Evolutionary conservation across 2,329 filamentous ascomycete genomes (phyloP), one percentile per base, ranked within the genome.

Genomic region (Epichloe festucae): DNA sequence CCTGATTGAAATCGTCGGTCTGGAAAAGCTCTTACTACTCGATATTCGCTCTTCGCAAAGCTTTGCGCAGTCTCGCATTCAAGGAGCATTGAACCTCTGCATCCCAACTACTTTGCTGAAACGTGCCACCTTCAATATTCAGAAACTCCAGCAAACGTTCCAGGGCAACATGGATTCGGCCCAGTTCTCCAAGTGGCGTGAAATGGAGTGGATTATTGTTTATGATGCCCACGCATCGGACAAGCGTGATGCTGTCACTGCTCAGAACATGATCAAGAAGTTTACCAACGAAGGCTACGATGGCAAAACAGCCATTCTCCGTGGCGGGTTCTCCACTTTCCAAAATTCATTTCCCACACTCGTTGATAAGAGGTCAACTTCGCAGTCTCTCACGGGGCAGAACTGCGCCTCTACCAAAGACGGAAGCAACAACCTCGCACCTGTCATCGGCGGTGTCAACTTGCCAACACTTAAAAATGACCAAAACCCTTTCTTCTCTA

Each of bases 71-170:
- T 83, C 86, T 21, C 81, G 87, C 34, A 86, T 97, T 51, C 71
- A 75, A 48, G 84, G 84, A n/a, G 88, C 91, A 0, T 70, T 98
- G 35, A 97, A 94, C 63, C 73, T 98, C 5, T 97, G 93, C 63
- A 95, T 97, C 54, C 93, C 93, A 0, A 97, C 93, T 0, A 97
- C 91, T 0, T 72, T 98, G 14, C 70, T 98, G 17, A 97, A 97
- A 67, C 78, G 93, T 48, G 84, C 88, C 0, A 94, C 89, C 0
- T 97, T 94, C 67, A 91, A 91, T 59, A 78, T 95, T 12, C 77
- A 89, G 55, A 96, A 94, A 63, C 73, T 98, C 35, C 81, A 87
- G 57, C 85, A 90, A 55, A 96, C 89, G 0, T 94, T 98, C 63
- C 85, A 87, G 54, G 78, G 77, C 14, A 78, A 84, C 6, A 69